Evolutionary conservation across 108 stramenopile species (phyloP), one percentile per base, ranked within the genome.

Genomic region (Stephanodiscus triporus): DNA sequence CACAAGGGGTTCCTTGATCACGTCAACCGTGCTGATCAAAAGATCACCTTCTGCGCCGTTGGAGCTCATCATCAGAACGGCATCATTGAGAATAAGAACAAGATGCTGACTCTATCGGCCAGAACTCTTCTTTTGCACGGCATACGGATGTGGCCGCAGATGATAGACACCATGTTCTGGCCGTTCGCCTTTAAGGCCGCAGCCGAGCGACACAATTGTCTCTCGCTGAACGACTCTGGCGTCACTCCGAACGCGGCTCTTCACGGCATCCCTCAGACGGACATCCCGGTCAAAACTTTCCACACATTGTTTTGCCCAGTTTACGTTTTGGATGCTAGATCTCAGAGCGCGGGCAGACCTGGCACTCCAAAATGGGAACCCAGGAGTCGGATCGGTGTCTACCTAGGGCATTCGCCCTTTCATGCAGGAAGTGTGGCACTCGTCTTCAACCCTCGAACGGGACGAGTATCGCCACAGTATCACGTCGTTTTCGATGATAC

Each of bases 1-100:
- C 86, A 75, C 27, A 66, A 82, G 4, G 51, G 27, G 0, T 86
- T 74, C 65, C 23, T 71, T 9, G 48, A 76, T 70, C 26, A 57
- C 6, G 27, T 29, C 16, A 30, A 17, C 11, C 16, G 29, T 11
- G 7, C 27, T 6, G 29, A 30, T 11, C 27, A 30, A 29, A 26
- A 57, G 8, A 54, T 87, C 0, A 68, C 80, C 0, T 87, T 84
- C 54, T 82, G 82, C 47, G 86, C 79, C 2, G 83, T 87, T 4
- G 76, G 79, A 14, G 82, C 84, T 27, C 86, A 89, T 58, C 76
- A 79, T 48, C 77, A 77, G 32, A 87, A 87, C 24, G 89, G 86
- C 20, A 71, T 73, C 0, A 77, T 85, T 13, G 86, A 89, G 77
- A 19, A 59, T 7, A 51, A 65, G 6, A 87, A 84, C 56, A 60